A percentile compares a stretch with the other conserved stretches of the same genome.
phyloP scores from a whole-genome alignment of 2,329 filamentous ascomycete species.

The Alternaria sp. region DNA sequence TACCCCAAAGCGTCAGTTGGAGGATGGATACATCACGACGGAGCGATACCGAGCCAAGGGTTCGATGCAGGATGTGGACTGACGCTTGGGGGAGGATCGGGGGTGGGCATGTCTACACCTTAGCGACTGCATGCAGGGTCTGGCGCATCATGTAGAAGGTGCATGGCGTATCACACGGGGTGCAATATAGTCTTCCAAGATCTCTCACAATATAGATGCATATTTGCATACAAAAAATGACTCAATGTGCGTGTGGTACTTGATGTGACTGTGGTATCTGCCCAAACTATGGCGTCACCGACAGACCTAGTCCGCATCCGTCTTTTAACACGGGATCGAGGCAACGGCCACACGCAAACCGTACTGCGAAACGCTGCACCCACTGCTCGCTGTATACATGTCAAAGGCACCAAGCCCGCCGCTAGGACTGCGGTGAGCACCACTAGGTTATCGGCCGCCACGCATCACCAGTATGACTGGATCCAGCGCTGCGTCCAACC shows the following conservation, averaged over 20 bases:
- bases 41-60: neutral
- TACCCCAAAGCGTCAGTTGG: neutral
- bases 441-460: neutral
- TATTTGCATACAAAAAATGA: neutral
- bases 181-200: constrained; percentile 11
- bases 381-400: neutral
- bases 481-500: neutral
- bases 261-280: neutral
- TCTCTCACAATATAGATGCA: constrained; percentile 13
- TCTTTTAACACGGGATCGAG: neutral
- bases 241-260: neutral
- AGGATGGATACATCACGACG: neutral
- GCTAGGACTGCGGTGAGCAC: neutral
- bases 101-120: constrained; percentile 10
- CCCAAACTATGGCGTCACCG: constrained; percentile 5
- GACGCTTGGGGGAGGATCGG: neutral
- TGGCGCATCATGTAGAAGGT: constrained; percentile 34
- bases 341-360: neutral
- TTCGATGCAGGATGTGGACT: neutral
- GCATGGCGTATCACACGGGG: constrained; percentile 41
- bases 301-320: neutral
- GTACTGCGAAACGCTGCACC: neutral
- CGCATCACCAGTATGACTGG: constrained; percentile 19
- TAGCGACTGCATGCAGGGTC: constrained; percentile 36
- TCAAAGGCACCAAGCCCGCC: neutral